A percentile compares a stretch with the other conserved stretches of the same genome.
Conservation (phyloP, 805 yeast species). For the Ascoidea asiatica region DNA sequence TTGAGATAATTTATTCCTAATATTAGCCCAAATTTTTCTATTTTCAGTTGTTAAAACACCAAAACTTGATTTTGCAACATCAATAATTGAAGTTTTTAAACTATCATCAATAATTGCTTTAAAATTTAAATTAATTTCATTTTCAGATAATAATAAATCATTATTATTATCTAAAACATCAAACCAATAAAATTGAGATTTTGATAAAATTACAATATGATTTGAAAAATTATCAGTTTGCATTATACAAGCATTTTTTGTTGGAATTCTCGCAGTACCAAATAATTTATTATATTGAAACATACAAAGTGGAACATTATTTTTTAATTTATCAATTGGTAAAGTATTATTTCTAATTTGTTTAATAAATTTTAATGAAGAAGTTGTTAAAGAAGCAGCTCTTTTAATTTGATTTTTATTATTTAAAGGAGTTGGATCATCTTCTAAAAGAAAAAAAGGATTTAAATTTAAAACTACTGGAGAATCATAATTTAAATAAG, state of each 20-base stretch:
- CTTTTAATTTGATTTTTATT: slow-evolving; percentile 50
- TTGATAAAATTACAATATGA: slow-evolving; percentile 71
- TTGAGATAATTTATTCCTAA: slow-evolving; percentile 38
- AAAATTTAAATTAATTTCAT: slow-evolving; percentile 62
- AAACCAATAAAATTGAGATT: slow-evolving; percentile 90
- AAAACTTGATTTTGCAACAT: slow-evolving; percentile 70
- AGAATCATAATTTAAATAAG: slow-evolving; percentile 75
- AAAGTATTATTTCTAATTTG: slow-evolving; percentile 67
- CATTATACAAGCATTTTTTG: slow-evolving; percentile 70
- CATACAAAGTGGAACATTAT: slow-evolving; percentile 65
- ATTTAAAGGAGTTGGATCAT: slow-evolving; percentile 48
- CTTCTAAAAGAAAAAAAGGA: slow-evolving; percentile 83
- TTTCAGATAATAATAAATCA: slow-evolving; percentile 60
- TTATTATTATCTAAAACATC: slow-evolving; percentile 71
- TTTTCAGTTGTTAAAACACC: slow-evolving; percentile 88
- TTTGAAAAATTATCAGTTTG: slow-evolving; percentile 65
- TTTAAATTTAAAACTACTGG: slow-evolving; percentile 86
- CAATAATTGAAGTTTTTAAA: slow-evolving; percentile 32
- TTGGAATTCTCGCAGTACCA: slow-evolving; percentile 82
- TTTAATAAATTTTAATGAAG: slow-evolving; percentile 66
- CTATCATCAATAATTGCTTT: slow-evolving; percentile 71
- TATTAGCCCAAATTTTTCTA: slow-evolving; percentile 74
- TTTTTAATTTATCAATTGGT: slow-evolving; percentile 54
- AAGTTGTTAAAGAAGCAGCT: slow-evolving; percentile 66
- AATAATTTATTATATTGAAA: slow-evolving; percentile 80